A percentile compares a stretch with the other conserved stretches of the same genome.
phyloP scores from a whole-genome alignment of 2,329 filamentous ascomycete species.

The Sporothrix globosa region DNA sequence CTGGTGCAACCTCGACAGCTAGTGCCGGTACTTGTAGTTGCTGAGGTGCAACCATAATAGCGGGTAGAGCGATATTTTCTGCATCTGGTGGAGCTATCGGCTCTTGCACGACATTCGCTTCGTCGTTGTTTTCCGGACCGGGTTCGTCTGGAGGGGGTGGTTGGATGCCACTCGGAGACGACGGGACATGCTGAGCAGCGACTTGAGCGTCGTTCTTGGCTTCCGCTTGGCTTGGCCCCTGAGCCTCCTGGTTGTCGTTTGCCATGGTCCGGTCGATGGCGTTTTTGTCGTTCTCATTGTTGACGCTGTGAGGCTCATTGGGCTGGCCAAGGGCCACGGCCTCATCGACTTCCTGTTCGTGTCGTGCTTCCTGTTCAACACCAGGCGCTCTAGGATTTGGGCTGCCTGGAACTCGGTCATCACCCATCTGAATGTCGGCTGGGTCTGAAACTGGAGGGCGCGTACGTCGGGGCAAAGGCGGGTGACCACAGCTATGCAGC shows the following conservation, averaged over 20 bases:
- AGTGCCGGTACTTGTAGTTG: not conserved
- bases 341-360: not conserved
- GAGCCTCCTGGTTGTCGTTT: not conserved
- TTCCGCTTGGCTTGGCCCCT: not conserved
- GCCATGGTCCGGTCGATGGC: not conserved
- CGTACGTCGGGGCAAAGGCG: conserved; percentile 39
- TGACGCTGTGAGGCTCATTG: too few species aligned
- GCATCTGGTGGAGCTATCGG: not conserved
- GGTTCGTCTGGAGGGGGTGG: not conserved
- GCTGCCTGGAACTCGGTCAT: not conserved
- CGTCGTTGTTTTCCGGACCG: not conserved
- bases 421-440: not conserved
- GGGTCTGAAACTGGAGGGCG: not conserved
- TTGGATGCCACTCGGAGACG: not conserved
- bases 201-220: not conserved
- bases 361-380: not conserved
- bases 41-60: not conserved
- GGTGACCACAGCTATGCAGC: conserved; percentile 43
- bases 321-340: not conserved
- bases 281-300: not conserved
- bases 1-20: too few species aligned
- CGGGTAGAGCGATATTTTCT: not conserved
- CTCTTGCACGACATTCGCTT: not conserved
- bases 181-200: not conserved
- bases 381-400: not conserved